Evolutionary conservation across 108 stramenopile species (phyloP), one percentile per base, ranked within the genome.

Genomic region (Fragilariopsis cylindrus): DNA sequence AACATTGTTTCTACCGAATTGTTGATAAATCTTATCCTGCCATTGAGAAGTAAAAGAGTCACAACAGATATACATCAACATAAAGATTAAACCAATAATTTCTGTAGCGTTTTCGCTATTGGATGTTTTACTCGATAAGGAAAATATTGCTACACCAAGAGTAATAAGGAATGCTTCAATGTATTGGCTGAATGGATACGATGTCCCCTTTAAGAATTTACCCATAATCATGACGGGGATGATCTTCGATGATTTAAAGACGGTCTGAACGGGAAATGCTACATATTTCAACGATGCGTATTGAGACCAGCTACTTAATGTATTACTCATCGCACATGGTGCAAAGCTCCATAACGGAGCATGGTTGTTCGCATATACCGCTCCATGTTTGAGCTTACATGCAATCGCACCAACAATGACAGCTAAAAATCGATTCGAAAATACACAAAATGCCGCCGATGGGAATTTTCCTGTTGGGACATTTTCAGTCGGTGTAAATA

Each of bases 221-320:
- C 98, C 98, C 98, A 99, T 98, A 54, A 99, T 79, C 99, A 99
- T 99, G 77, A 99, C 98, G 5, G 99, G 99, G 18, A 98, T 98
- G 58, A 99, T 94, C 90, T 99, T 99, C 75, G 92, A 96, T 48
- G 86, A 84, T 79, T 99, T 99, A 83, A 97, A 95, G 62, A 99
- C 90, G 5, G 98, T 97, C 84, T 98, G 95, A 11, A 97, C 94
- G 21, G 99, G 99, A 80, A 99, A 99, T 62, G 95, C 93, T 3
- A 99, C 98, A 77, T 98, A 99, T 63, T 91, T 79, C 44, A 99
- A 85, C 6, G 94, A 92, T 40, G 97, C 97, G 77, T 98, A 98
- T 84, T 99, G 99, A 79, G 92, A 88, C 96, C 97, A 99, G 16
- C 88, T 88, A 67, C 91, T 92, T 80, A 98, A 88, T 70, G 98